Base-by-base conservation (phyloP, 2,329 filamentous ascomycete species). In the Tolypocladium amazonense region DNA sequence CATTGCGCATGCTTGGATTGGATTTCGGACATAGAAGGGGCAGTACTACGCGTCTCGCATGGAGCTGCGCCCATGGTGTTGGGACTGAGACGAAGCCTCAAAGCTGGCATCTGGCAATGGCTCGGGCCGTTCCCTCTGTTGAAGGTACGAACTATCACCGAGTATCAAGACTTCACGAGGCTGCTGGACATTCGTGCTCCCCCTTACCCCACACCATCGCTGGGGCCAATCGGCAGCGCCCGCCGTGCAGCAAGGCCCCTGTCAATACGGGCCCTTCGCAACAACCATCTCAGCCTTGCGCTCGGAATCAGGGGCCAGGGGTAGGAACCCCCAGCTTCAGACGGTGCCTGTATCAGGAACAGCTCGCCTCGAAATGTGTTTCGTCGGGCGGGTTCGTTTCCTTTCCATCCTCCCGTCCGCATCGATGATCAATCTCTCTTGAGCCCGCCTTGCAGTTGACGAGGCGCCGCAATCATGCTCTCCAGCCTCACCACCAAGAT, bases 401-500 rank as follows among this genome's bases (percentile, higher is more conserved):
- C 3, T 5, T 33, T 33, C 20, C 50, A 15, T 8, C 6, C 27
- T 30, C 15, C 2, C 27, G 7, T 33, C 33, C 2, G 4, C 30
- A 8, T 35, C 9, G 25, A 38, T 47, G 25, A 33, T n/a, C 27
- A 35, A 53, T 43, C 35, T 37, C 45, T 45, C 37, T 27, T 37
- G 25, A 23, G 23, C 27, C n/a, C 35, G 14, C 30, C 7, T n/a
- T 1, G 50, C 30, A 30, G 20, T 43, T 23, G 33, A 41, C 47
- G 7, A 20, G 27, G 37, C 56, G 15, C 45, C 30, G 45, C 55
- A 58, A 72, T 66, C 59, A 85, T 85, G 82, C 77, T 85, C 67
- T 78, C 79, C 65, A 79, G 75, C 63, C 71, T 86, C 60, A 77
- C 79, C 20, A 81, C 82, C 54, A 85, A 85, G 70, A 72, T 85